Percentiles rank a stretch among this genome's conserved stretches.
Evolutionary conservation across 2,329 filamentous ascomycete species (phyloP).

Genomic region (Claviceps sp.): DNA sequence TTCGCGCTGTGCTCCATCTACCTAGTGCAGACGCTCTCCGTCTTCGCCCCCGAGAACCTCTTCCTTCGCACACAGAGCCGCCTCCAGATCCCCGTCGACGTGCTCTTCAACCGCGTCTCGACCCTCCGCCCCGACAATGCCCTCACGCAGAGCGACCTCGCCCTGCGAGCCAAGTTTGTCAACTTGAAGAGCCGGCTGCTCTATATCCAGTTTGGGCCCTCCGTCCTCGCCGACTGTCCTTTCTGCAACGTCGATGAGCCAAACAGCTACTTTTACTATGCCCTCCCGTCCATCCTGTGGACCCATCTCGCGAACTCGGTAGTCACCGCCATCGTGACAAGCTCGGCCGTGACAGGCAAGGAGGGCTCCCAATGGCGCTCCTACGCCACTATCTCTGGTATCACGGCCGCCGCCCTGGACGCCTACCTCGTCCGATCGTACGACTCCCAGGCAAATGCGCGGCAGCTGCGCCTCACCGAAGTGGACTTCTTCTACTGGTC

Average conservation of each 20-base stretch:
- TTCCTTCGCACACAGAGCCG: conserved; percentile 67
- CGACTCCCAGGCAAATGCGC: conserved; percentile 49
- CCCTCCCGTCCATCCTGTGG: conserved; percentile 55
- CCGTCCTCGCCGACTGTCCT: conserved; percentile 58
- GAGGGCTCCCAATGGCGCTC: conserved; percentile 57
- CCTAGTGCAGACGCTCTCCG: conserved; percentile 49
- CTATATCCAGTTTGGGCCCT: conserved; percentile 73
- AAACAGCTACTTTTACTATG: conserved; percentile 65
- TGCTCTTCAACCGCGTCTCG: conserved; percentile 66
- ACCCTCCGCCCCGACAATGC: conserved; percentile 32
- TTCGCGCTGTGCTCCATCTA: conserved; percentile 31
- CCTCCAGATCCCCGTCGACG: conserved; percentile 71
- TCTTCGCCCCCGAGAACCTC: conserved; percentile 65
- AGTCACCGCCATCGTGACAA: conserved; percentile 60
- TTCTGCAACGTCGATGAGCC: conserved; percentile 67
- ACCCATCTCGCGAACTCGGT: conserved; percentile 73
- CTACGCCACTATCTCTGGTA: conserved; percentile 50
- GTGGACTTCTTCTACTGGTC: conserved; percentile 62
- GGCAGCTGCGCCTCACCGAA: conserved; percentile 46
- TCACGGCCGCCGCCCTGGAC: conserved; percentile 49
- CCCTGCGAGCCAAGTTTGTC: conserved; percentile 54
- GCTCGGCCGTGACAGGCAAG: conserved; percentile 47
- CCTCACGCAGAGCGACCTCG: conserved; percentile 47
- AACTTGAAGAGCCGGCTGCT: conserved; percentile 60
- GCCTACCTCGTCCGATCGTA: conserved; percentile 52